Evolutionary conservation across 1,284 basidiomycete genomes (phyloP).

Genomic region (Cerioporus squamosus): DNA sequence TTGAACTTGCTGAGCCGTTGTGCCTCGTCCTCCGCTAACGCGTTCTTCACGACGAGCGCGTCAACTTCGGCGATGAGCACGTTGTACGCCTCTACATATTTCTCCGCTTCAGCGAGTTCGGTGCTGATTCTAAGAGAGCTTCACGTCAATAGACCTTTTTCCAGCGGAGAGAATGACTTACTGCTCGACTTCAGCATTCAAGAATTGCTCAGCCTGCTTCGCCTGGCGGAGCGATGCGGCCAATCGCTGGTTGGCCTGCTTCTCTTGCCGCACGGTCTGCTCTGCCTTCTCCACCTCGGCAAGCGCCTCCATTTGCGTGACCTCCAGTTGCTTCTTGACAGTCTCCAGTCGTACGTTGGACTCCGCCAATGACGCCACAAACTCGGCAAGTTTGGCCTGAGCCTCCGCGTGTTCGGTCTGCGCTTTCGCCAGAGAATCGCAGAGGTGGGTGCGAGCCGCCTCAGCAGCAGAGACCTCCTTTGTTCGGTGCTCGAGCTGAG

Average conservation of each 20-base stretch:
- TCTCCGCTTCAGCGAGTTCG: constrained; percentile 61
- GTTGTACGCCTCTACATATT: constrained; percentile 71
- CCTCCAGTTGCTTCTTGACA: constrained; percentile 32
- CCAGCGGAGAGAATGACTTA: constrained; percentile 39
- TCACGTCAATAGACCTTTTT: constrained; percentile 4
- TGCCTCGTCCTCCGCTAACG: constrained; percentile 75
- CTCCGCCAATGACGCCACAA: constrained; percentile 34
- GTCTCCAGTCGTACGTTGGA: constrained; percentile 26
- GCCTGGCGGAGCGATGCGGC: constrained; percentile 53
- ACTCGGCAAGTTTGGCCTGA: constrained; percentile 31
- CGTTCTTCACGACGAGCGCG: constrained; percentile 65
- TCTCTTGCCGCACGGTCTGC: constrained; percentile 51
- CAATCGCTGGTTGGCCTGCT: constrained; percentile 50
- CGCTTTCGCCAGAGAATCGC: constrained; percentile 41
- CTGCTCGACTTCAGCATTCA: constrained; percentile 67
- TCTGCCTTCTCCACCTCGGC: constrained; percentile 31
- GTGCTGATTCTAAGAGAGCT: constrained; percentile 49
- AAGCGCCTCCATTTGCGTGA: constrained; percentile 23
- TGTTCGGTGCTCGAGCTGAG: constrained; percentile 39
- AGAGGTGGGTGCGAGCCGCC: constrained; percentile 44
- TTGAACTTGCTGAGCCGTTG: constrained; percentile 71
- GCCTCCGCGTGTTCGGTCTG: constrained; percentile 41
- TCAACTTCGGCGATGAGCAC: constrained; percentile 64
- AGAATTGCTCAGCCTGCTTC: constrained; percentile 63
- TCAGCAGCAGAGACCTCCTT: constrained; percentile 43